Percentiles rank a stretch among this genome's conserved stretches.
Conservation (phyloP, 2,329 filamentous ascomycete genomes). For the Pezicula carpinea region DNA sequence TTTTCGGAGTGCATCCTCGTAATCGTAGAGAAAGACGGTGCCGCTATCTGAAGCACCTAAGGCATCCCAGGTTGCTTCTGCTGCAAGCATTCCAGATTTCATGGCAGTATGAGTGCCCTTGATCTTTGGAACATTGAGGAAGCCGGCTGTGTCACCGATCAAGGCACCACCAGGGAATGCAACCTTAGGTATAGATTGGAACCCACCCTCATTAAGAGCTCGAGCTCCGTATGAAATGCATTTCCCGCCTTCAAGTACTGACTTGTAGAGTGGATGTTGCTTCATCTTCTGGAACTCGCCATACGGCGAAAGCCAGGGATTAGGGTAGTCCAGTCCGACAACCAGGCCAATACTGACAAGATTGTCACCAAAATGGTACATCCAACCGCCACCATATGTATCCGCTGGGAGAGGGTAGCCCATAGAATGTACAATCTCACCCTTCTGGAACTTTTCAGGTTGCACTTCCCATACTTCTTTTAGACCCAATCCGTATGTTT, state of each 20-base stretch:
- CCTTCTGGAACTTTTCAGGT: slow-evolving; percentile 86
- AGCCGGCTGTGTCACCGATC: slow-evolving; percentile 93
- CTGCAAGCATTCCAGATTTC: slow-evolving; percentile 94
- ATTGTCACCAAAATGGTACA: slow-evolving; percentile 99
- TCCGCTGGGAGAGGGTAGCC: slow-evolving; percentile 85
- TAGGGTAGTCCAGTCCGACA: slow-evolving; percentile 89
- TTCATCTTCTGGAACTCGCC: slow-evolving; percentile 98
- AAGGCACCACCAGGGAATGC: slow-evolving; percentile 93
- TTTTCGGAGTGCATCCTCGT: slow-evolving; percentile 81
- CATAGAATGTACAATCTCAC: slow-evolving; percentile 82
- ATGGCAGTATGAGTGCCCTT: slow-evolving; percentile 98
- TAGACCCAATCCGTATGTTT: slow-evolving; percentile 90
- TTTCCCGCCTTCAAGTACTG: slow-evolving; percentile 89
- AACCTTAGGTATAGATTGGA: slow-evolving; percentile 95
- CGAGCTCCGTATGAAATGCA: slow-evolving; percentile 95
- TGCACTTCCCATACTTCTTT: slow-evolving; percentile 98
- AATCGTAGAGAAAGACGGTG: slow-evolving; percentile 88
- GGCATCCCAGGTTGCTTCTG: slow-evolving; percentile 82
- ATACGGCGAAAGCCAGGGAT: slow-evolving; percentile 95
- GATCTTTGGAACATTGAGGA: slow-evolving; percentile 96
- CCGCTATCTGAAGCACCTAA: slow-evolving; percentile 54
- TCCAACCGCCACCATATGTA: slow-evolving; percentile 96
- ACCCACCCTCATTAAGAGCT: slow-evolving; percentile 88
- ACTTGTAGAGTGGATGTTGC: slow-evolving; percentile 85
- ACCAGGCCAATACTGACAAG: slow-evolving; percentile 89